Evolutionary conservation across 2,329 filamentous ascomycete species (phyloP), one percentile per base, ranked within the genome.

Genomic region (Colletotrichum gloeosporioides): DNA sequence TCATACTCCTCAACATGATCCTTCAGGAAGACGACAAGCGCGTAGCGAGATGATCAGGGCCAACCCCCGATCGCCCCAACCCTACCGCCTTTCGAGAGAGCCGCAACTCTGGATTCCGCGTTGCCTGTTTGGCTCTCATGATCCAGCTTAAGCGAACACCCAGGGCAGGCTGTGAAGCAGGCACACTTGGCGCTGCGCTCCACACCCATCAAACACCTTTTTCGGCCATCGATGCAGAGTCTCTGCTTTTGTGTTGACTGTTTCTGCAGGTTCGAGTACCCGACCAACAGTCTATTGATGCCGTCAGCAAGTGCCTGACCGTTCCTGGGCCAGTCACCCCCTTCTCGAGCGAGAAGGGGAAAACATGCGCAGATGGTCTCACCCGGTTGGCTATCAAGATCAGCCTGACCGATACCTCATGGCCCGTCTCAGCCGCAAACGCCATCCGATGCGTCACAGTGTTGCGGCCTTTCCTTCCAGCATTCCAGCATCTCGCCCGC

Each of bases 1-100:
- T 75, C 74, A 69, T 65, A 62, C 18, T 53, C 27, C 16, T 71
- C 61, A 27, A 62, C 66, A 25, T 32, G 44, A 77, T 77, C 75
- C 75, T 77, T 69, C 63, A 75, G 72, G 75, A 77, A 67, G 69
- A 65, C 65, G 59, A 76, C 74, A 76, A 65, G 71, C 74, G 74
- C 74, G 39, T 74, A 74, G 74, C 74, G 74, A 76, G 71, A 76
- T 76, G 74, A 76, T 53, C 27, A 61, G 29, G 65, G 44, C 65
- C 74, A 76, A 74, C 49, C 65, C 36, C 31, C 25, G 27, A 76
- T 66, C 34, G 69, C 57, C 64, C 44, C 70, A 65, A 59, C 64
- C 71, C 73, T 76, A 70, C 70, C 44, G 44, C 18, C n/a, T 65
- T 59, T 32, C 15, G n/a, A 31, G n/a, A 39, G 64, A 76, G 70